phyloP scores from a whole-genome alignment of 2,329 filamentous ascomycete species.

The Cladorrhinum sp. region DNA sequence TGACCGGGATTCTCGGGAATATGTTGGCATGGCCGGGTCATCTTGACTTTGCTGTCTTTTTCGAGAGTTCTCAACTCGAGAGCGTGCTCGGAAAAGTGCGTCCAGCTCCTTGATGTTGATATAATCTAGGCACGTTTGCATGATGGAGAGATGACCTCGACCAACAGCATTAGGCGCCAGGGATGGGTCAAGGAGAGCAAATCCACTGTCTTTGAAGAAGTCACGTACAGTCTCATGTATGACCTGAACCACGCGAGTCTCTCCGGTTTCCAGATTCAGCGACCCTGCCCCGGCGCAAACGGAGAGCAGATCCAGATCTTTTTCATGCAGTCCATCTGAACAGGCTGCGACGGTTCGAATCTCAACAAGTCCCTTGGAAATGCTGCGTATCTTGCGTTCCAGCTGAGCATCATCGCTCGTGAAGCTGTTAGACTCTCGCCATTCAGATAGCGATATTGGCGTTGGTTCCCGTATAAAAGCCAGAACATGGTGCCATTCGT shows the following conservation, averaged over 20 bases:
- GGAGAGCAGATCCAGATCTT: background rate
- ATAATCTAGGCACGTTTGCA: constrained; percentile 16
- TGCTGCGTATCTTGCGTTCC: constrained; percentile 8
- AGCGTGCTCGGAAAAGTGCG: constrained; percentile 5
- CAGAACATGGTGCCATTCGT: constrained; percentile 22
- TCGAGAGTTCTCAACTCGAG: background rate
- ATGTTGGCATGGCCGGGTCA: too few relatives aligned
- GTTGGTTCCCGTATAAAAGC: constrained; percentile 9
- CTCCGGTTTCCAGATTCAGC: constrained; percentile 1
- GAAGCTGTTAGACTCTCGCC: constrained; percentile 10
- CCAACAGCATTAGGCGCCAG: background rate
- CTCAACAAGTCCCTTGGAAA: constrained; percentile 17
- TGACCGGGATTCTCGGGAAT: too few relatives aligned
- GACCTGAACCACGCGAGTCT: constrained; percentile 13
- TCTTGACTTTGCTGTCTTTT: too few relatives aligned
- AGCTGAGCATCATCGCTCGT: constrained; percentile 13
- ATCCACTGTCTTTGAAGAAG: constrained; percentile 7
- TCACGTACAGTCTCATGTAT: constrained; percentile 16
- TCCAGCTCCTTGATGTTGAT: constrained; percentile 15
- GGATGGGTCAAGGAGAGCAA: background rate
- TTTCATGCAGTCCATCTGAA: background rate
- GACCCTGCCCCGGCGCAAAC: constrained; percentile 15
- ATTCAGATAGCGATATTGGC: constrained; percentile 12
- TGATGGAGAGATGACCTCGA: constrained; percentile 14
- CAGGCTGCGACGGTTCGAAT: too few relatives aligned